phyloP scores from a whole-genome alignment of 441 rosid genomes.

The Croton setiger region DNA sequence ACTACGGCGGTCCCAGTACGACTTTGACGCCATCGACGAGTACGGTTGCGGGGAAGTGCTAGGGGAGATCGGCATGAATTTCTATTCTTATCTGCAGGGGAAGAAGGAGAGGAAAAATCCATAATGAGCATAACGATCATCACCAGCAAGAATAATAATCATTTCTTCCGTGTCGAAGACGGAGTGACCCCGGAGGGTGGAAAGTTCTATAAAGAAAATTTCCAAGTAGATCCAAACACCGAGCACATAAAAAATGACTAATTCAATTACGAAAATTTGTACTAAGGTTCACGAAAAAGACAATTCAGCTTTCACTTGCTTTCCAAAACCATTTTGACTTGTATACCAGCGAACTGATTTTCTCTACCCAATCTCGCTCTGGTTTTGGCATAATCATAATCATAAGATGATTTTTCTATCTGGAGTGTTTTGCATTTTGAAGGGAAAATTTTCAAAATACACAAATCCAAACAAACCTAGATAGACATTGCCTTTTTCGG shows the following conservation, averaged over 20 bases:
- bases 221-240: slow-evolving; percentile 8
- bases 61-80: slow-evolving; percentile 31
- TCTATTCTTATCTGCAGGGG: slow-evolving; percentile 18
- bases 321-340: background rate
- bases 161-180: slow-evolving; percentile 13
- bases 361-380: background rate
- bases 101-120: slow-evolving; percentile 14
- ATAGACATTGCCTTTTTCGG: slow-evolving; percentile 11
- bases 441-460: background rate
- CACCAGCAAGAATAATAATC: slow-evolving; percentile 6
- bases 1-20: slow-evolving; percentile 49
- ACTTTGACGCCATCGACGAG: slow-evolving; percentile 52
- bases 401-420: background rate
- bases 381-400: background rate
- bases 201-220: slow-evolving; percentile 2
- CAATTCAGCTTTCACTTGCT: slow-evolving; percentile 3
- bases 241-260: background rate
- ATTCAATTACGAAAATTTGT: background rate
- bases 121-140: slow-evolving; percentile 5
- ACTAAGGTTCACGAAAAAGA: slow-evolving; percentile 5
- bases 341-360: background rate
- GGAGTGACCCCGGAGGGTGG: background rate
- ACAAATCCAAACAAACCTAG: background rate
- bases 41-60: slow-evolving; percentile 30
- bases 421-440: background rate